Evolutionary conservation across 2,329 filamentous ascomycete genomes (phyloP).

Genomic region (Beauveria sp.): DNA sequence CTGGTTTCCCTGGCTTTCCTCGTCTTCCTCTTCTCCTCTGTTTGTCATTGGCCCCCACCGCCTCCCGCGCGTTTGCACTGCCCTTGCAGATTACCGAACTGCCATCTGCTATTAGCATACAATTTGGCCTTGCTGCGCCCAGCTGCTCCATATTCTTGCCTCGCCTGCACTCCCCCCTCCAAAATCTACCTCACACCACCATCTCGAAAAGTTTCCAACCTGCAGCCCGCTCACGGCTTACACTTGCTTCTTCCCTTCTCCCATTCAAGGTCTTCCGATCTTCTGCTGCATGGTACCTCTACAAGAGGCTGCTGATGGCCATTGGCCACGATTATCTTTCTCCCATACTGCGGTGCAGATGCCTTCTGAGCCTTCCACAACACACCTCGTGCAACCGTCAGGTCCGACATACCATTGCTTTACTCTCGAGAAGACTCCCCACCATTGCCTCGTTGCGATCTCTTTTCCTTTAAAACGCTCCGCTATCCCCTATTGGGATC

Average conservation of each 20-base stretch:
- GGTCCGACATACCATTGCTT: background rate
- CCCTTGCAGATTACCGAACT: slow-evolving; percentile 9
- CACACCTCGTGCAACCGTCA: background rate
- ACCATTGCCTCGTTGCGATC: background rate
- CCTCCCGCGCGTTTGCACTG: slow-evolving; percentile 5
- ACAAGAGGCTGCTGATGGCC: background rate
- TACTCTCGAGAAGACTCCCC: background rate
- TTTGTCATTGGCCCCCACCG: slow-evolving; percentile 6
- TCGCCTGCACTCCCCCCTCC: background rate
- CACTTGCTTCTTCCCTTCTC: background rate
- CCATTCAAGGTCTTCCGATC: background rate
- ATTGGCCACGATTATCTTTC: background rate
- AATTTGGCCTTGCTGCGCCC: background rate
- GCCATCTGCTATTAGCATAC: background rate
- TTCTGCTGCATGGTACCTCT: background rate
- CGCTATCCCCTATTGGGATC: background rate
- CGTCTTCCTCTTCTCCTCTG: background rate
- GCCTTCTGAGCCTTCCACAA: background rate
- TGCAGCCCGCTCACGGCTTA: background rate
- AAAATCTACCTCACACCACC: background rate
- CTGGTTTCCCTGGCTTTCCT: background rate
- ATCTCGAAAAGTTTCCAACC: background rate
- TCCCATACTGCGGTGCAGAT: background rate
- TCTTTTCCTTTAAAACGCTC: background rate
- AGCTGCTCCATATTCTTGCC: slow-evolving; percentile 5